A percentile compares a stretch with the other conserved stretches of the same genome.
Evolutionary conservation across 139 green algal species (phyloP).

Genomic region (Micractinium sp.): DNA sequence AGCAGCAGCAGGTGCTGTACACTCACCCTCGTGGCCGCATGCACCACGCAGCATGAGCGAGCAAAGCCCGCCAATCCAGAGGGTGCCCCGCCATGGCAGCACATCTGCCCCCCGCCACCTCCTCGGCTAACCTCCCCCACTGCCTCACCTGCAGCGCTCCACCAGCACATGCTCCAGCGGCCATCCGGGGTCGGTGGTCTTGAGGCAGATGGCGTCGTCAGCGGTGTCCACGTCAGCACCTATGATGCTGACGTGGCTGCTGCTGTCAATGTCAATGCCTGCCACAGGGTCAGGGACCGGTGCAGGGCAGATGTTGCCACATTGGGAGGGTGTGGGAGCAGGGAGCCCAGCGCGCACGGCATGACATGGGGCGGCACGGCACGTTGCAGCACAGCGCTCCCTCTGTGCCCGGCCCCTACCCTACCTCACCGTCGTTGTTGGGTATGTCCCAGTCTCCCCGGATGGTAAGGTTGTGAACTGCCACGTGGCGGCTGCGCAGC

Average conservation of each 20-base stretch:
- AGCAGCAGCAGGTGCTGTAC: neutral
- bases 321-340: no score
- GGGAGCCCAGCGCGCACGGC: neutral
- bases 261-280: slow-evolving; percentile 58
- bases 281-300: neutral
- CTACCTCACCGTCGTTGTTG: slow-evolving; percentile 61
- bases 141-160: slow-evolving; percentile 19
- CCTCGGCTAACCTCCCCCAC: neutral
- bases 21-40: no score
- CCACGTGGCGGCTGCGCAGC: slow-evolving; percentile 36
- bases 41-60: no score
- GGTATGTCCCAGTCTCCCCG: slow-evolving; percentile 42
- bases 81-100: neutral
- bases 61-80: no score
- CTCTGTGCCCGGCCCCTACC: no score
- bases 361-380: neutral
- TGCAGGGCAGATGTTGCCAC: neutral
- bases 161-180: slow-evolving; percentile 6
- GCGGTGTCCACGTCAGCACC: slow-evolving; percentile 45
- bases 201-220: slow-evolving; percentile 59
- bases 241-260: slow-evolving; percentile 32
- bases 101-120: neutral
- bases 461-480: slow-evolving; percentile 32
- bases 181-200: slow-evolving; percentile 25
- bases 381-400: neutral